Percentiles rank a stretch among this genome's conserved stretches.
Evolutionary conservation across 352 stramenopile species (phyloP).

Genomic region (Pythium biforme): DNA sequence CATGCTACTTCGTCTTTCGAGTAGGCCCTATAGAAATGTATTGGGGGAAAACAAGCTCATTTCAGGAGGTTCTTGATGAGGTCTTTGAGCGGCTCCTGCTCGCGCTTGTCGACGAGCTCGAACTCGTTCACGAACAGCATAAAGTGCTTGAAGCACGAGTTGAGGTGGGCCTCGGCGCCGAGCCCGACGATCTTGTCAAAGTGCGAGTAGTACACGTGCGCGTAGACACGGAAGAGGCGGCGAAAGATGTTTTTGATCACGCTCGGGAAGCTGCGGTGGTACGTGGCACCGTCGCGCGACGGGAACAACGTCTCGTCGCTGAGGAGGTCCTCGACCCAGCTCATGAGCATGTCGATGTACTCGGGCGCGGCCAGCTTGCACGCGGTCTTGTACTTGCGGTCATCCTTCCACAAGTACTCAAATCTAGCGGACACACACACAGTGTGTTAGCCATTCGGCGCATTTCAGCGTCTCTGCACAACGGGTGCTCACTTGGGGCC

Average conservation of each 20-base stretch:
- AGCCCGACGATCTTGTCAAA: conserved; percentile 94
- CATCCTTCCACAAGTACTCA: conserved; percentile 89
- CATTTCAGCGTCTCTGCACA: no score
- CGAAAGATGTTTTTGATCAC: conserved; percentile 93
- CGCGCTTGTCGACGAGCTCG: conserved; percentile 91
- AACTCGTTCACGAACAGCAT: conserved; percentile 97
- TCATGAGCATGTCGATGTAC: conserved; percentile 93
- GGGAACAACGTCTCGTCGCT: conserved; percentile 81
- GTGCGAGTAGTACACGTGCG: conserved; percentile 96
- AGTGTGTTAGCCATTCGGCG: no score
- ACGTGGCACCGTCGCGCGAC: conserved; percentile 57
- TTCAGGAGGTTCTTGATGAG: conserved; percentile 90
- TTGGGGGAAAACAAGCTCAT: background rate
- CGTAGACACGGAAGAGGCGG: conserved; percentile 96
- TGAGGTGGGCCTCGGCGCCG: conserved; percentile 94
- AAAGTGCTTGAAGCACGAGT: conserved; percentile 99
- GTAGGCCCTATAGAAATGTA: background rate
- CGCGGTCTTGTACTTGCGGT: conserved; percentile 66
- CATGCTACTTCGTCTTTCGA: background rate
- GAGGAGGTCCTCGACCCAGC: conserved; percentile 89
- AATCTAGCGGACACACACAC: conserved; percentile 38
- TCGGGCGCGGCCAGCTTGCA: conserved; percentile 74
- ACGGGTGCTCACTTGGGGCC: conserved; percentile 59
- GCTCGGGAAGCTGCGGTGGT: conserved; percentile 82
- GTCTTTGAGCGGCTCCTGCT: conserved; percentile 94